Evolutionary conservation across 1,284 basidiomycete species (phyloP).

Genomic region (Cutaneotrichosporon daszewskae): DNA sequence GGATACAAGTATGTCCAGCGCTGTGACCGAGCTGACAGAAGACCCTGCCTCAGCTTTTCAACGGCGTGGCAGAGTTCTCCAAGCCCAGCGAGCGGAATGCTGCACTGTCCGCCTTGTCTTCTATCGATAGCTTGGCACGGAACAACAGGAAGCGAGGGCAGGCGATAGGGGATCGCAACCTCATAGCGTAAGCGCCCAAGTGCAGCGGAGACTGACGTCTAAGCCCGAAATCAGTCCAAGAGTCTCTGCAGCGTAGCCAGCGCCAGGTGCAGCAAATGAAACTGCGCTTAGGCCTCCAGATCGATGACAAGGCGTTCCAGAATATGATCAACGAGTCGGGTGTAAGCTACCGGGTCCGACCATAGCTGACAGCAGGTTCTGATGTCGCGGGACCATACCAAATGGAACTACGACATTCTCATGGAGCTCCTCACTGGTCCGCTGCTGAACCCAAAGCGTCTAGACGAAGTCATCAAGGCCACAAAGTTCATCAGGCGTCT

Average conservation of each 20-base stretch:
- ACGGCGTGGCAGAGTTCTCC: constrained; percentile 71
- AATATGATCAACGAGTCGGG: constrained; percentile 75
- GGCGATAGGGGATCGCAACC: constrained; percentile 6
- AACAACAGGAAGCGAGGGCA: constrained; percentile 52
- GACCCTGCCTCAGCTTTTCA: constrained; percentile 80
- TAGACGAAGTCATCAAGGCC: constrained; percentile 91
- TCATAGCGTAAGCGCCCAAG: background rate
- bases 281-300: constrained; percentile 80
- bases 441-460: constrained; percentile 79
- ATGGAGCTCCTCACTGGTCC: constrained; percentile 90
- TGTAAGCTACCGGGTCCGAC: constrained; percentile 45
- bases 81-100: constrained; percentile 60
- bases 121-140: constrained; percentile 86
- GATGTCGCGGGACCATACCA: constrained; percentile 78
- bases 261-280: constrained; percentile 85
- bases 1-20: constrained; percentile 61
- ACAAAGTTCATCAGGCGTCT: constrained; percentile 81
- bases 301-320: constrained; percentile 88
- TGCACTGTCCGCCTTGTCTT: constrained; percentile 75
- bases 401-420: constrained; percentile 87
- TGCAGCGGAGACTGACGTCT: background rate
- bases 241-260: constrained; percentile 78
- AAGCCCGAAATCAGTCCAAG: constrained; percentile 52
- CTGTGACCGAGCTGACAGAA: constrained; percentile 39
- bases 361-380: constrained; percentile 59